Evolutionary conservation across 1,139 yeast species (phyloP).

Genomic region (Nakaseomyces kungkrabaensis): DNA sequence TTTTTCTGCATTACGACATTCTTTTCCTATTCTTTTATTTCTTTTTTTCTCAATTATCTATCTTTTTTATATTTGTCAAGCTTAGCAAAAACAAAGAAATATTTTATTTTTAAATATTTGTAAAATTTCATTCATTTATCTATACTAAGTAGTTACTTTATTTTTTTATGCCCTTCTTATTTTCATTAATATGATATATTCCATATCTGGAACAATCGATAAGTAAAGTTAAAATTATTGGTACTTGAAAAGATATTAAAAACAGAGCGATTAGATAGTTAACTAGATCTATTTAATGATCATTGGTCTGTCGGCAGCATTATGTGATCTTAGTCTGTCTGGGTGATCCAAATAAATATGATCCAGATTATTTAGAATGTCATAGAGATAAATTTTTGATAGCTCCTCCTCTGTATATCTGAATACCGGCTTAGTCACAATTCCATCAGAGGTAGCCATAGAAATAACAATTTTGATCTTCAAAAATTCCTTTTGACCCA

Average conservation of each 20-base stretch:
- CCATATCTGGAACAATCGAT: no score
- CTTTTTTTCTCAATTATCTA: neutral
- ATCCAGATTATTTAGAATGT: conserved; percentile 42
- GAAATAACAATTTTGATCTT: conserved; percentile 50
- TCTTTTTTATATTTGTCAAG: no score
- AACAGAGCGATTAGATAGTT: no score
- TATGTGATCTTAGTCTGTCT: conserved; percentile 44
- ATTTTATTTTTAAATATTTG: no score
- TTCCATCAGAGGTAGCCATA: conserved; percentile 20
- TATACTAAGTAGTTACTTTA: no score
- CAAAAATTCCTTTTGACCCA: conserved; percentile 70
- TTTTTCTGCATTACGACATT: neutral
- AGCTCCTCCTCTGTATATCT: conserved; percentile 30
- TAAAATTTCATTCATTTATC: no score
- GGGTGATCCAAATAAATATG: conserved; percentile 78
- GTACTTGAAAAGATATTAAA: no score
- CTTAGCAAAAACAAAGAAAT: no score
- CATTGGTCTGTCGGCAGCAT: conserved; percentile 30
- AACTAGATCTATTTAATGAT: conserved; percentile 17
- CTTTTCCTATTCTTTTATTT: neutral
- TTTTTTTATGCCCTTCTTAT: no score
- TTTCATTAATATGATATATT: no score
- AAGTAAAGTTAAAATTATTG: no score
- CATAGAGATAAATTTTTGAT: conserved; percentile 44
- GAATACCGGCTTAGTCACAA: conserved; percentile 41